Evolutionary conservation across 1,284 basidiomycete species (phyloP), one percentile per base, ranked within the genome.

Genomic region (Cutaneotrichosporon sp.): DNA sequence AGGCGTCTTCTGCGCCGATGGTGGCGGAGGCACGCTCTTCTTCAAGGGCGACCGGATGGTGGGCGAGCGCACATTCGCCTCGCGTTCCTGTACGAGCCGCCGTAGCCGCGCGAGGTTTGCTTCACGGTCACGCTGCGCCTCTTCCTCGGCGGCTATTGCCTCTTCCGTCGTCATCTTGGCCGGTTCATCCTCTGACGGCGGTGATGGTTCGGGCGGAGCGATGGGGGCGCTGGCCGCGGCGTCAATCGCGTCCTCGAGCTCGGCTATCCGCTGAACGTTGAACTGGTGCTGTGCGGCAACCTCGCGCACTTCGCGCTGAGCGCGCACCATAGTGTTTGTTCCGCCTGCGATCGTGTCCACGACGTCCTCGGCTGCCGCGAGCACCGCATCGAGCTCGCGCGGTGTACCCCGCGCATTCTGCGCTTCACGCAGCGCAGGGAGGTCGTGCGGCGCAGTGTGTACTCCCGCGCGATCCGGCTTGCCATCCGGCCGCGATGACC

Each of bases 81-180:
- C 22, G 17, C 30, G 47, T 43, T 18, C 38, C 17, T 21, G 36
- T 22, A 37, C 37, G 26, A 23, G 22, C 20, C 45, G 30, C 33
- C 69, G 57, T 14, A 68, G 55, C 23, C 62, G 63, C 1, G 55
- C 61, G 2, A 74, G 36, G 9, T 58, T 49, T 8, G 60, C 58
- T 59, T 75, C 72, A 15, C 73, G 60, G 2, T 53, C 59, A 18
- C 58, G 51, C 10, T 74, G 56, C 2, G 68, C 66, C 23, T 62
- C 67, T 49, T 74, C 73, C 54, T 75, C 73, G 1, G 66, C 66
- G 51, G 63, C 64, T 54, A 75, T 65, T 23, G 67, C 65, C 37
- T 73, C 71, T 33, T 72, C 73, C 3, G 66, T 52, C 3, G 61
- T 55, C n/a, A 65, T 56, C 14, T 14, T 47, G n/a, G 39, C 34